Conservation (phyloP, 2,329 filamentous ascomycete genomes). For the Dactylellina leptospora region DNA sequence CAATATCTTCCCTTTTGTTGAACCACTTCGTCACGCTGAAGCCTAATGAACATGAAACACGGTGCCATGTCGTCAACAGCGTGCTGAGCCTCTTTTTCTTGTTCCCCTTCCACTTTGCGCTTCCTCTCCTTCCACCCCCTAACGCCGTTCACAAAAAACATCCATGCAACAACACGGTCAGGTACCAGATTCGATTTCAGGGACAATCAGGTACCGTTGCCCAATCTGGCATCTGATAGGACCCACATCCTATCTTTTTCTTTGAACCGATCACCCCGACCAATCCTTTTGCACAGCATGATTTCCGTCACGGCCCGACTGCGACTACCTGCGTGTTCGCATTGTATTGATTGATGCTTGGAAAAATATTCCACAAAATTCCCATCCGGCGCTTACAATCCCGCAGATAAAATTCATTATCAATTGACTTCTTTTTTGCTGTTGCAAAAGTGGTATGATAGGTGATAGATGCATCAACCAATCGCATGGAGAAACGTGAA, state of each 20-base stretch:
- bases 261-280: background rate
- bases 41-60: constrained; percentile 52
- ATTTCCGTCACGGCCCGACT: background rate
- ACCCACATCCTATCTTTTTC: constrained; percentile 1
- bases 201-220: constrained; percentile 52
- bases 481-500: background rate
- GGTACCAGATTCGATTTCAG: constrained; percentile 31
- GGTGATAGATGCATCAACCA: too few species aligned
- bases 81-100: constrained; percentile 44
- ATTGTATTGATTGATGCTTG: background rate
- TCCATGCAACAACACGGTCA: constrained; percentile 49
- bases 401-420: too few species aligned
- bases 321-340: background rate
- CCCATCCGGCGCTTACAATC: too few species aligned
- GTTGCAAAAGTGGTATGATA: too few species aligned
- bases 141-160: constrained; percentile 28
- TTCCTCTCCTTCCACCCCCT: constrained; percentile 17
- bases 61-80: constrained; percentile 53
- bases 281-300: background rate
- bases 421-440: too few species aligned
- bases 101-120: too few species aligned
- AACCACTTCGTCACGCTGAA: constrained; percentile 47
- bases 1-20: constrained; percentile 20
- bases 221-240: constrained; percentile 36
- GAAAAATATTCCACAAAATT: too few species aligned